These are phyloP conservation scores for Auricularia sp. DNA, from an alignment of 768 basidiomycete genomes.

Conservation along the genomic window DNA sequence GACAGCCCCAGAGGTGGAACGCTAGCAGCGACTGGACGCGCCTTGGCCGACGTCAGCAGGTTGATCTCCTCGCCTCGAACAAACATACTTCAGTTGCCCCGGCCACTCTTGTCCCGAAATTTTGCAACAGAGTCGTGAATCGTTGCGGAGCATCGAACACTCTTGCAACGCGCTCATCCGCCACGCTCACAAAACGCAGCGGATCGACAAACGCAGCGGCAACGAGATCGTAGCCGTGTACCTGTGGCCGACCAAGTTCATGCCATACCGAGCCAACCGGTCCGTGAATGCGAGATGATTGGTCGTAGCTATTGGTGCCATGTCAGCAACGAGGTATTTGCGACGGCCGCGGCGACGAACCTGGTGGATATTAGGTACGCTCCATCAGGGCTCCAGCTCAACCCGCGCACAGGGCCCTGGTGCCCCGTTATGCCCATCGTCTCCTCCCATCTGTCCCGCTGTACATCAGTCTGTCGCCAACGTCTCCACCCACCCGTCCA, in stretches of 20 bases:
- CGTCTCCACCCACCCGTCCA: conserved; percentile 94
- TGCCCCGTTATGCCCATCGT: conserved; percentile 80
- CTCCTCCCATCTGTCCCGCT: conserved; percentile 51
- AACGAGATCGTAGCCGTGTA: conserved; percentile 92
- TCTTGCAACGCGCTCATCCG: conserved; percentile 92
- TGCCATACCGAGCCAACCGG: conserved; percentile 54
- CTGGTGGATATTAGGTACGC: conserved; percentile 80
- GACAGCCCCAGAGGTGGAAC: conserved; percentile 92
- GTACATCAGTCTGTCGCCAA: conserved; percentile 46
- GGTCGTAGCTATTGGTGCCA: conserved; percentile 54
- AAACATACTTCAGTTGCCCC: conserved; percentile 39
- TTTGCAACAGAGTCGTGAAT: conserved; percentile 59
- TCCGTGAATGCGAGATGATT: conserved; percentile 85
- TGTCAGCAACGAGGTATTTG: neutral
- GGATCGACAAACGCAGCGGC: conserved; percentile 67
- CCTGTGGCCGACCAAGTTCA: conserved; percentile 86
- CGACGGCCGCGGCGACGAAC: conserved; percentile 32
- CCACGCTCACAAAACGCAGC: conserved; percentile 77
- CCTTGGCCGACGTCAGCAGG: conserved; percentile 27
- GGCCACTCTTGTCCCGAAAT: conserved; percentile 36
- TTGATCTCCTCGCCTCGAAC: too few relatives aligned
- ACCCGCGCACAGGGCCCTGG: conserved; percentile 61
- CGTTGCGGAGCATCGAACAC: conserved; percentile 84
- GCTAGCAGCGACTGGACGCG: conserved; percentile 67
- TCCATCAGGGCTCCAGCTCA: conserved; percentile 81